A percentile compares a stretch with the other conserved stretches of the same genome.
These are phyloP conservation scores for Corchorus capsularis DNA, from an alignment of 345 rosid species.

Conservation along the genomic window DNA sequence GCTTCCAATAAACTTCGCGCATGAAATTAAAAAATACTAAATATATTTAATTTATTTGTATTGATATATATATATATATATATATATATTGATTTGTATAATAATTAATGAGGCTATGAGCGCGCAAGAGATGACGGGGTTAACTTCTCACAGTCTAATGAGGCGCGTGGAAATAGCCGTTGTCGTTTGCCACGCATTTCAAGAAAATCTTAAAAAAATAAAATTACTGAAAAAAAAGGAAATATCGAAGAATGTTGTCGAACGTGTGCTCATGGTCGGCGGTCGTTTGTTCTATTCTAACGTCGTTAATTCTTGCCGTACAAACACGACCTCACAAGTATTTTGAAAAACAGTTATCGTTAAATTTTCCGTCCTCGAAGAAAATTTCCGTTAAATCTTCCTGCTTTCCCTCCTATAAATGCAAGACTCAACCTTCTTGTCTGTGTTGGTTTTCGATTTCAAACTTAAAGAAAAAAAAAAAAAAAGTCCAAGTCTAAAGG, in stretches of 20 bases:
- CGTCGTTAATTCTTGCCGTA: constrained; percentile 3
- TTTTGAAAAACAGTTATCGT: constrained; percentile 6
- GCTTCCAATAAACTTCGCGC: too few relatives aligned
- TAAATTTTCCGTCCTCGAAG: background rate
- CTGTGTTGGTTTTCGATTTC: background rate
- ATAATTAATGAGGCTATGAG: background rate
- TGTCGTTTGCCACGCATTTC: constrained; percentile 3
- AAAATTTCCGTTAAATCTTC: background rate
- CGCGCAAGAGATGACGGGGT: constrained; percentile 13
- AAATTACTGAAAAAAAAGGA: background rate
- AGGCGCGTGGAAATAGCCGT: constrained; percentile 2
- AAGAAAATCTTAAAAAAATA: background rate
- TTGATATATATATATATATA: too few relatives aligned
- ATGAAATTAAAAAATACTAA: too few relatives aligned
- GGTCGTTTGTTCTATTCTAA: background rate
- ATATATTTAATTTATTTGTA: too few relatives aligned
- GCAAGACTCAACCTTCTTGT: background rate
- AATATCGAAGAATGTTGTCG: constrained; percentile 22
- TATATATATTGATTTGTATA: background rate
- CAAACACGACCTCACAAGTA: background rate
- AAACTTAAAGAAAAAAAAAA: background rate
- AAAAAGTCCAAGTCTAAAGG: constrained; percentile 3
- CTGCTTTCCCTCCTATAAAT: constrained; percentile 6
- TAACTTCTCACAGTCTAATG: background rate
- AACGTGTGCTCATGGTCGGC: constrained; percentile 23